A percentile compares a stretch with the other conserved stretches of the same genome.
Evolutionary conservation across 805 yeast genomes (phyloP).

Genomic region (Kodamaea neixiangensis): DNA sequence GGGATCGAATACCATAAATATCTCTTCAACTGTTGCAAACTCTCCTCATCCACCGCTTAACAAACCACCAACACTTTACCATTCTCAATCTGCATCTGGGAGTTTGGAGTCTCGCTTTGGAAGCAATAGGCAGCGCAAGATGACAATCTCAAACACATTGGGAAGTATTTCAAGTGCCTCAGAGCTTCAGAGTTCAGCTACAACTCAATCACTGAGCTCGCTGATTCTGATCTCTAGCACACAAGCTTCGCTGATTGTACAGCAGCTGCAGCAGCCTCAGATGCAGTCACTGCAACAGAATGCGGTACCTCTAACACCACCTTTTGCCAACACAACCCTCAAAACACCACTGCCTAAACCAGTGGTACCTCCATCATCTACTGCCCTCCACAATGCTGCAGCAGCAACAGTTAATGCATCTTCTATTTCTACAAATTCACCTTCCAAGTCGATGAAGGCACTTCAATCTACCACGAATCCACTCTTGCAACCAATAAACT

Average conservation of each 20-base stretch:
- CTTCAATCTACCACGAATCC: conserved; percentile 47
- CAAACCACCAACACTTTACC: conserved; percentile 46
- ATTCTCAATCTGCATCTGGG: conserved; percentile 46
- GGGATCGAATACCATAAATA: conserved; percentile 1
- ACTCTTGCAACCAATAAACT: conserved; percentile 56
- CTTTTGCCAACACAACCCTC: conserved; percentile 33
- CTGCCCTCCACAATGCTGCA: not conserved
- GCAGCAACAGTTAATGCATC: not conserved
- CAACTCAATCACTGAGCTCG: conserved; percentile 16
- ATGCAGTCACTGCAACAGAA: not conserved
- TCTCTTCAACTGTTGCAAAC: conserved; percentile 4
- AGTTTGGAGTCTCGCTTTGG: conserved; percentile 32
- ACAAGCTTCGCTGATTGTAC: conserved; percentile 28
- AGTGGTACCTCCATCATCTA: conserved; percentile 20
- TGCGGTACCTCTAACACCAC: conserved; percentile 40
- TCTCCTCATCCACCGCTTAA: conserved; percentile 26
- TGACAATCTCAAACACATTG: conserved; percentile 40
- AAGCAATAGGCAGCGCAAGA: conserved; percentile 27
- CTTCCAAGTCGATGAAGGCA: conserved; percentile 52
- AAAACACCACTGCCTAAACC: conserved; percentile 42
- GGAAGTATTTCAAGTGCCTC: conserved; percentile 15
- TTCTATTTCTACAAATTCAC: conserved; percentile 28
- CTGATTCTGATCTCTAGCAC: not conserved
- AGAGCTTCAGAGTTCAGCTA: not conserved
- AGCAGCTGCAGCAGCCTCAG: conserved; percentile 14